A percentile compares a stretch with the other conserved stretches of the same genome.
phyloP scores from a whole-genome alignment of 768 basidiomycete genomes.

The Polyporus arcularius region DNA sequence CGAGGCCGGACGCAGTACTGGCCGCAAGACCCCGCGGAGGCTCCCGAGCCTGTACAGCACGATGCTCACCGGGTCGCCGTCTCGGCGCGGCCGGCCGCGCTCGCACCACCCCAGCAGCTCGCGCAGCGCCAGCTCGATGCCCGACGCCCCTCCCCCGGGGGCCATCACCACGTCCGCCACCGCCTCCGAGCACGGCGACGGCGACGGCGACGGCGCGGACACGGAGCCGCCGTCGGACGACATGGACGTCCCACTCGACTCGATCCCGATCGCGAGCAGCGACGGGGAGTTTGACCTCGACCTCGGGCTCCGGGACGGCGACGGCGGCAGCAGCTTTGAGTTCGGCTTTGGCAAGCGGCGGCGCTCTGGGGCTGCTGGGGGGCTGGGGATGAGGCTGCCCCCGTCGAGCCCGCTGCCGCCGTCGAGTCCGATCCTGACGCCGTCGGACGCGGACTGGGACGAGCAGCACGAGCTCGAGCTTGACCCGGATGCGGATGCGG shows the following conservation, averaged over 20 bases:
- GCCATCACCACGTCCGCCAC: neutral
- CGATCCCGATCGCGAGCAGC: slow-evolving; percentile 49
- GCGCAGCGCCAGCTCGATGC: slow-evolving; percentile 14
- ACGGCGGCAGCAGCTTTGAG: neutral
- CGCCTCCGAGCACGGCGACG: neutral
- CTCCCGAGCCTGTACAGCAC: slow-evolving; percentile 23
- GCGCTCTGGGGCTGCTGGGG: too few species aligned
- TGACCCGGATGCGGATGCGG: slow-evolving; percentile 19
- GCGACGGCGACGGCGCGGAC: neutral
- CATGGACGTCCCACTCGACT: slow-evolving; percentile 41
- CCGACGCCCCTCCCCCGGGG: slow-evolving; percentile 5
- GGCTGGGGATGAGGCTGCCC: slow-evolving; percentile 19
- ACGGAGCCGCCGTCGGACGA: neutral
- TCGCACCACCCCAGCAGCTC: slow-evolving; percentile 14
- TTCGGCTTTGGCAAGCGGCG: too few species aligned
- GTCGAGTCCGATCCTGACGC: slow-evolving; percentile 36
- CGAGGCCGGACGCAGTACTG: slow-evolving; percentile 6
- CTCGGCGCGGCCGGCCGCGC: slow-evolving; percentile 8
- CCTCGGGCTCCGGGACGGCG: slow-evolving; percentile 2
- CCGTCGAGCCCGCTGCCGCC: slow-evolving; percentile 36
- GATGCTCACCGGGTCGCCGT: slow-evolving; percentile 12
- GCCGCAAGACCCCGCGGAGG: slow-evolving; percentile 4
- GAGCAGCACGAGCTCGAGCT: slow-evolving; percentile 10
- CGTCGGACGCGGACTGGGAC: slow-evolving; percentile 23
- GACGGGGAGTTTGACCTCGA: slow-evolving; percentile 37